These are phyloP conservation scores for Colletotrichum sp. DNA, from an alignment of 2,329 filamentous ascomycete species.

Conservation along the genomic window DNA sequence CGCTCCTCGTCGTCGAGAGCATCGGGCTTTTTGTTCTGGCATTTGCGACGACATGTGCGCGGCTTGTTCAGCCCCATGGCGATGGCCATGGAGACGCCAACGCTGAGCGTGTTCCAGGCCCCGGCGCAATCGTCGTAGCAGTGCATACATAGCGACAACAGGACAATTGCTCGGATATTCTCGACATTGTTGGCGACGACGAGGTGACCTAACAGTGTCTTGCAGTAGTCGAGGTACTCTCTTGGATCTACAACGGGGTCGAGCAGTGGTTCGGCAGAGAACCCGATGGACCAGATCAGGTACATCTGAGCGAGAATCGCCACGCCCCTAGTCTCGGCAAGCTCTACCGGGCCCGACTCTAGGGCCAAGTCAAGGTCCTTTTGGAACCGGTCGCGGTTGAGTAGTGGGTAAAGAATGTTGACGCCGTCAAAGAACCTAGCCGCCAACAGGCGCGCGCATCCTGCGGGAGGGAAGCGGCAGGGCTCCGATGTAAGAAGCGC, in stretches of 20 bases:
- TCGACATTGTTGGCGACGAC: slow-evolving; percentile 16
- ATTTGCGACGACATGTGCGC: background rate
- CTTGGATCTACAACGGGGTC: background rate
- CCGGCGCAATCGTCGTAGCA: slow-evolving; percentile 25
- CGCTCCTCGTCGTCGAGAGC: background rate
- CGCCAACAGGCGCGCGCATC: background rate
- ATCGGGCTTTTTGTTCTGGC: background rate
- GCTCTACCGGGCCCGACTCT: background rate
- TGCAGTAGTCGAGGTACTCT: slow-evolving; percentile 21
- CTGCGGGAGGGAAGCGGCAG: background rate
- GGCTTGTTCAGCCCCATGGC: slow-evolving; percentile 28
- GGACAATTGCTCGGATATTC: slow-evolving; percentile 25
- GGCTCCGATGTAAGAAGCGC: background rate
- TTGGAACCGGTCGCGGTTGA: background rate
- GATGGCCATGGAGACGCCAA: slow-evolving; percentile 27
- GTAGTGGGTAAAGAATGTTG: slow-evolving; percentile 3
- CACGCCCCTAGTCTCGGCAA: background rate
- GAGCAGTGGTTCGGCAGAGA: background rate
- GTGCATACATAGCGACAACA: slow-evolving; percentile 22
- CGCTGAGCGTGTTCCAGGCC: slow-evolving; percentile 27
- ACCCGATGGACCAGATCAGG: slow-evolving; percentile 1
- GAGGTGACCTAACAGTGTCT: slow-evolving; percentile 25
- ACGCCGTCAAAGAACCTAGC: slow-evolving; percentile 1
- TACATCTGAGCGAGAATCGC: background rate
- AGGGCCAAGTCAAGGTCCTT: background rate